A percentile compares a stretch with the other conserved stretches of the same genome.
Conservation (phyloP, 306 rosid genomes). For the Pyrus pyrifolia region DNA sequence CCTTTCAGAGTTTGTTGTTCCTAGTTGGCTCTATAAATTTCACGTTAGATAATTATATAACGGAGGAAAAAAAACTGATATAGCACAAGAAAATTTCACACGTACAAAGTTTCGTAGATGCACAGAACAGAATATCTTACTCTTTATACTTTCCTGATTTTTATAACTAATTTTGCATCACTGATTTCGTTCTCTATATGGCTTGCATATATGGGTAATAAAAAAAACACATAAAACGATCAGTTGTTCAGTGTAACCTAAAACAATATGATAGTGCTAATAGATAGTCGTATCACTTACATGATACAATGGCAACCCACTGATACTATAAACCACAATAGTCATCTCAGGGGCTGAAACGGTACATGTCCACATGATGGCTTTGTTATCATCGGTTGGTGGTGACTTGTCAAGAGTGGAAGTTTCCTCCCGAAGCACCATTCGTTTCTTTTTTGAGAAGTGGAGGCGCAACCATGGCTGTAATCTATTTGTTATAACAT, state of each 20-base stretch:
- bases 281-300: slow-evolving; percentile 44
- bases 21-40: too few species aligned
- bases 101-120: background rate
- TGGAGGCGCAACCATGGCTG: slow-evolving; percentile 74
- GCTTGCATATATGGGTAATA: background rate
- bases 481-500: slow-evolving; percentile 74
- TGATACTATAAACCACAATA: slow-evolving; percentile 59
- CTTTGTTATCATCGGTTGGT: slow-evolving; percentile 44
- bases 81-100: background rate
- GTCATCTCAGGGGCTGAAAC: slow-evolving; percentile 99
- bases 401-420: slow-evolving; percentile 47
- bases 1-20: background rate
- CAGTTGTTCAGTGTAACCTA: slow-evolving; percentile 2
- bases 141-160: background rate
- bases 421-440: slow-evolving; percentile 61
- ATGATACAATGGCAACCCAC: slow-evolving; percentile 74
- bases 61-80: background rate
- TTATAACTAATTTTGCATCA: background rate
- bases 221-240: background rate
- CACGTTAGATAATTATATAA: background rate
- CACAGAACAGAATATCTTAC: background rate
- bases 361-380: slow-evolving; percentile 91
- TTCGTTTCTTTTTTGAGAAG: slow-evolving; percentile 59
- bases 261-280: slow-evolving; percentile 6
- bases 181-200: background rate